phyloP scores from a whole-genome alignment of 2,329 filamentous ascomycete species.

The Seiridium unicorne region DNA sequence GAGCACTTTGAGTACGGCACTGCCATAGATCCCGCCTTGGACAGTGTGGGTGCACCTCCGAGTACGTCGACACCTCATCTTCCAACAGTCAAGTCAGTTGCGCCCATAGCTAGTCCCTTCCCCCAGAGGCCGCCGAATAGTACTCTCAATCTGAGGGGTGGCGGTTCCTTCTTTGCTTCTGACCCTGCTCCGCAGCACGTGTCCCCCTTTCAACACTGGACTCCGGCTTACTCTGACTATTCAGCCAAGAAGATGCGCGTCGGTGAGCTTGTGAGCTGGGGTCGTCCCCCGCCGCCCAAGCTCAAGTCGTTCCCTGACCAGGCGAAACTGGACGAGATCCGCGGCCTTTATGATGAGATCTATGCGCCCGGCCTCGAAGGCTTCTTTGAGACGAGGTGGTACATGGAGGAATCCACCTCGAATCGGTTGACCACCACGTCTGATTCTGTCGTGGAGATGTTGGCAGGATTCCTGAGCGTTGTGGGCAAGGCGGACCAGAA shows the following conservation, averaged over 20 bases:
- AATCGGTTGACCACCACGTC: slow-evolving; percentile 49
- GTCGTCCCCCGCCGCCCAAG: slow-evolving; percentile 59
- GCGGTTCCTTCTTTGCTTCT: slow-evolving; percentile 37
- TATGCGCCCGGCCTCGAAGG: slow-evolving; percentile 73
- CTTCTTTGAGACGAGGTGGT: slow-evolving; percentile 85
- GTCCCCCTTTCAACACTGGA: slow-evolving; percentile 27
- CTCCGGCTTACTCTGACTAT: slow-evolving; percentile 41
- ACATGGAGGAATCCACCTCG: slow-evolving; percentile 47
- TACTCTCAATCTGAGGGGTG: slow-evolving; percentile 49
- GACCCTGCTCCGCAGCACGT: slow-evolving; percentile 27
- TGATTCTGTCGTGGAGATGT: slow-evolving; percentile 60
- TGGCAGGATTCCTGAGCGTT: slow-evolving; percentile 62
- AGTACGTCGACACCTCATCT: slow-evolving; percentile 33
- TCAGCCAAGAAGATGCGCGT: slow-evolving; percentile 68
- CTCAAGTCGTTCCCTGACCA: slow-evolving; percentile 51
- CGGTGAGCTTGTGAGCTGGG: slow-evolving; percentile 65
- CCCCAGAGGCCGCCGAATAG: slow-evolving; percentile 31
- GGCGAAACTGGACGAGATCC: slow-evolving; percentile 62
- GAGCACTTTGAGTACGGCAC: slow-evolving; percentile 55
- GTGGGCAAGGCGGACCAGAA: slow-evolving; percentile 47
- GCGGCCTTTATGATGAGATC: slow-evolving; percentile 69
- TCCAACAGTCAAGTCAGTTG: slow-evolving; percentile 23
- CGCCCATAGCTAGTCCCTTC: slow-evolving; percentile 18
- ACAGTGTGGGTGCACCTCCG: slow-evolving; percentile 37
- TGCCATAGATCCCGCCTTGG: slow-evolving; percentile 67